Percentiles rank a stretch among this genome's conserved stretches.
These are phyloP conservation scores for Aspergillus haitiensis DNA, from an alignment of 495 filamentous ascomycete species.

Conservation along the genomic window DNA sequence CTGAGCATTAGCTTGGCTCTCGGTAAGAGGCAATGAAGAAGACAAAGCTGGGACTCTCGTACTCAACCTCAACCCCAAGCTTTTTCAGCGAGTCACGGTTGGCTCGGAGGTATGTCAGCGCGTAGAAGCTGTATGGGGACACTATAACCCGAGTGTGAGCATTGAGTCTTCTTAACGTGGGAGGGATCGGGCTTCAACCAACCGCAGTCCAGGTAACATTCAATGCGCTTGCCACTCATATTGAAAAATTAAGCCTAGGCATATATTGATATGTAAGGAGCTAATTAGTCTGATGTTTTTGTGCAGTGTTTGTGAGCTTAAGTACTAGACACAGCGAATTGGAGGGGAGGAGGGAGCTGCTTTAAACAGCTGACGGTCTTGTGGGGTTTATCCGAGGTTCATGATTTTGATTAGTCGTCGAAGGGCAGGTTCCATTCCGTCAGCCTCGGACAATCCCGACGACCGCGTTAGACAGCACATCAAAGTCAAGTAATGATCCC, in stretches of 20 bases:
- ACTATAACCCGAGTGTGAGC: constrained; percentile 37
- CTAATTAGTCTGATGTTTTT: too few relatives aligned
- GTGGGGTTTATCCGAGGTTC: too few relatives aligned
- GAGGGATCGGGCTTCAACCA: constrained; percentile 15
- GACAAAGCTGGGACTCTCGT: constrained; percentile 6
- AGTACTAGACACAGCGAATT: too few relatives aligned
- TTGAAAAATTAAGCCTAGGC: neutral
- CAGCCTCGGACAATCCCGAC: too few relatives aligned
- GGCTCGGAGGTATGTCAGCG: constrained; percentile 57
- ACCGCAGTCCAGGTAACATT: constrained; percentile 62
- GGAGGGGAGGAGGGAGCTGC: too few relatives aligned
- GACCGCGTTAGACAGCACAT: too few relatives aligned
- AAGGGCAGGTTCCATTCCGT: too few relatives aligned
- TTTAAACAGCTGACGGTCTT: too few relatives aligned
- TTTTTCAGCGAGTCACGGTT: constrained; percentile 53
- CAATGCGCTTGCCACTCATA: constrained; percentile 58
- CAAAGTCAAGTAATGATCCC: too few relatives aligned
- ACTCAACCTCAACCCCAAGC: constrained; percentile 65
- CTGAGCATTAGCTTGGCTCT: neutral
- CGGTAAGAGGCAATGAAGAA: neutral
- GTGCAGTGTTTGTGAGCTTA: too few relatives aligned
- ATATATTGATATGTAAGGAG: too few relatives aligned
- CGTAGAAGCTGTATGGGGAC: constrained; percentile 69
- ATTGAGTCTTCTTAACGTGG: neutral
- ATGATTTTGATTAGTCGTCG: too few relatives aligned